Conservation (phyloP, 768 basidiomycete genomes). For the Coprinopsis cinerea region DNA sequence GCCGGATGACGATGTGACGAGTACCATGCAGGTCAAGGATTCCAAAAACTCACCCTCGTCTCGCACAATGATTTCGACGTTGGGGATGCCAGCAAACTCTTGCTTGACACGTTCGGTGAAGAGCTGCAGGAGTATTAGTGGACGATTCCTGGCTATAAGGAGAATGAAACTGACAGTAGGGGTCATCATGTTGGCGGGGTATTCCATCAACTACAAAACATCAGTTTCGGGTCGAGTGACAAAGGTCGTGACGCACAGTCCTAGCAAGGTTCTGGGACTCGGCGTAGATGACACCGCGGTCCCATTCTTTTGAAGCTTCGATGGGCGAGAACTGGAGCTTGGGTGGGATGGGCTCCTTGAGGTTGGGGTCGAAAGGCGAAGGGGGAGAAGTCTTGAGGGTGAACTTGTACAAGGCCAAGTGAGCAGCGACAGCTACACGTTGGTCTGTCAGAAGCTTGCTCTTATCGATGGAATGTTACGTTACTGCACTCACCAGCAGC, state of each 20-base stretch:
- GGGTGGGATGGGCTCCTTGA: slow-evolving; percentile 43
- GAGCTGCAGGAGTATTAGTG: slow-evolving; percentile 29
- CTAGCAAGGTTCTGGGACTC: slow-evolving; percentile 76
- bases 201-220: slow-evolving; percentile 64
- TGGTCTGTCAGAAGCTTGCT: no score
- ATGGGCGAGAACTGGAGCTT: slow-evolving; percentile 45
- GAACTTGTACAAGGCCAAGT: slow-evolving; percentile 72
- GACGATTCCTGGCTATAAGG: neutral
- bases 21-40: no score
- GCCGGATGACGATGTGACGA: neutral
- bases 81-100: slow-evolving; percentile 59
- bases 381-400: slow-evolving; percentile 70
- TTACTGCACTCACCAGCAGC: slow-evolving; percentile 58
- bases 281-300: slow-evolving; percentile 66
- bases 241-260: slow-evolving; percentile 40
- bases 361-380: slow-evolving; percentile 59
- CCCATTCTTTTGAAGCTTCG: slow-evolving; percentile 54
- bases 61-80: slow-evolving; percentile 63
- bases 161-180: slow-evolving; percentile 50
- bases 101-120: slow-evolving; percentile 68
- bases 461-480: no score
- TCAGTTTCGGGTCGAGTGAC: slow-evolving; percentile 1
- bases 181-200: slow-evolving; percentile 82
- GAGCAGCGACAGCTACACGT: slow-evolving; percentile 63
- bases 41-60: slow-evolving; percentile 54